Evolutionary conservation across 2,329 filamentous ascomycete species (phyloP).

Genomic region (Beauveria pseudobassiana): DNA sequence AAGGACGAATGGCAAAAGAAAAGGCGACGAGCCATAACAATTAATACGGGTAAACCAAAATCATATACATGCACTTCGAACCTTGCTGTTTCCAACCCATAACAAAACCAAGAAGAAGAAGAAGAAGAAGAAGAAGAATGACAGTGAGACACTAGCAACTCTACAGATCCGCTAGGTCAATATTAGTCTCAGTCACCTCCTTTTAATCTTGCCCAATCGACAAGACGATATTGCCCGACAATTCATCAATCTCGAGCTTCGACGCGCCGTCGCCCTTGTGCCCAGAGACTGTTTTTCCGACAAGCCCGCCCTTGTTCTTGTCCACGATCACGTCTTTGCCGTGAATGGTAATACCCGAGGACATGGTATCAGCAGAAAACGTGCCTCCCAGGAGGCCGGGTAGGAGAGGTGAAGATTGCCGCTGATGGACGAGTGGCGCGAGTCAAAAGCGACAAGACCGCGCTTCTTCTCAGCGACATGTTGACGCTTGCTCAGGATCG

Average conservation of each 20-base stretch:
- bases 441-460: slow-evolving; percentile 29
- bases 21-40: too few species aligned
- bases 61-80: too few species aligned
- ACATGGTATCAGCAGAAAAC: slow-evolving; percentile 31
- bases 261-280: slow-evolving; percentile 11
- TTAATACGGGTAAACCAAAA: too few species aligned
- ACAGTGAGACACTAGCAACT: neutral
- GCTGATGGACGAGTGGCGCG: slow-evolving; percentile 37
- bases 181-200: too few species aligned
- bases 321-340: slow-evolving; percentile 37
- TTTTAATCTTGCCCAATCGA: neutral
- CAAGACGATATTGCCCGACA: slow-evolving; percentile 10
- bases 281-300: slow-evolving; percentile 27
- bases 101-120: neutral
- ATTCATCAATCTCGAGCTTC: neutral
- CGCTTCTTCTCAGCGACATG: slow-evolving; percentile 8
- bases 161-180: neutral
- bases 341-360: slow-evolving; percentile 30
- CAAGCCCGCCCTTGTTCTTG: neutral
- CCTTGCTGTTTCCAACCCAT: too few species aligned
- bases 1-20: too few species aligned
- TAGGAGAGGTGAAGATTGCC: slow-evolving; percentile 36
- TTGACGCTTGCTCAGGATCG: neutral
- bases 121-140: neutral
- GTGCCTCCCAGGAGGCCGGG: slow-evolving; percentile 41